Conservation (phyloP, 108 stramenopile species). For the Nitzschia putrida region DNA sequence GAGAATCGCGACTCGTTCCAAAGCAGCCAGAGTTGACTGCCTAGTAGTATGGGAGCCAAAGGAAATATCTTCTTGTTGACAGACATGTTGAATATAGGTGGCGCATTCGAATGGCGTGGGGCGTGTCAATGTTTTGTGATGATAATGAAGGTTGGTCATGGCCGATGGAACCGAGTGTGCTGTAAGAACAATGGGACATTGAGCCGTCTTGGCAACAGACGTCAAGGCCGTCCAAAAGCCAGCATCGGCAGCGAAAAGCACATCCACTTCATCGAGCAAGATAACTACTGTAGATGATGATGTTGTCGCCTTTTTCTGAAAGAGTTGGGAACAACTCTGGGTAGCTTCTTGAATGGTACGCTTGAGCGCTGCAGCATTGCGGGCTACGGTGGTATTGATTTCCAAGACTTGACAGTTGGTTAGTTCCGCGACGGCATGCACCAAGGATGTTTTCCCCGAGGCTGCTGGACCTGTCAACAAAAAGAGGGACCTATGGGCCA, state of each 20-base stretch:
- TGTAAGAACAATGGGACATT: conserved; percentile 83
- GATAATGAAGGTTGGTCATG: conserved; percentile 39
- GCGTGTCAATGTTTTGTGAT: conserved; percentile 32
- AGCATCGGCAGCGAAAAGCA: conserved; percentile 67
- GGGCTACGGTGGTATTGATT: conserved; percentile 64
- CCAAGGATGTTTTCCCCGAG: conserved; percentile 69
- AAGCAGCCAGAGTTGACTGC: too few species aligned
- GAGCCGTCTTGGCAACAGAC: conserved; percentile 58
- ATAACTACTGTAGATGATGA: conserved; percentile 56
- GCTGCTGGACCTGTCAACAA: conserved; percentile 67
- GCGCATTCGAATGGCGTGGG: conserved; percentile 63
- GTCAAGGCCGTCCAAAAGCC: conserved; percentile 81
- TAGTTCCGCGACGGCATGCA: conserved; percentile 66
- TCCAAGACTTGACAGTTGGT: conserved; percentile 67
- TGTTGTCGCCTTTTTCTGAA: conserved; percentile 24
- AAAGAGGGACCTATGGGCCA: conserved; percentile 41
- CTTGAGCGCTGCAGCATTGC: conserved; percentile 60
- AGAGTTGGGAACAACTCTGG: conserved; percentile 67
- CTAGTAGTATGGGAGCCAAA: too few species aligned
- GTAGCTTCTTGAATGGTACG: conserved; percentile 76
- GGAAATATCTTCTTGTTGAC: conserved; percentile 14
- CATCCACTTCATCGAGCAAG: conserved; percentile 85
- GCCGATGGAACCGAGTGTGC: conserved; percentile 43
- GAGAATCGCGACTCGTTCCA: too few species aligned
- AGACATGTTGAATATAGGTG: conserved; percentile 45